Evolutionary conservation across 495 filamentous ascomycete species (phyloP), one percentile per base, ranked within the genome.

Genomic region (Penicillium argentinense): DNA sequence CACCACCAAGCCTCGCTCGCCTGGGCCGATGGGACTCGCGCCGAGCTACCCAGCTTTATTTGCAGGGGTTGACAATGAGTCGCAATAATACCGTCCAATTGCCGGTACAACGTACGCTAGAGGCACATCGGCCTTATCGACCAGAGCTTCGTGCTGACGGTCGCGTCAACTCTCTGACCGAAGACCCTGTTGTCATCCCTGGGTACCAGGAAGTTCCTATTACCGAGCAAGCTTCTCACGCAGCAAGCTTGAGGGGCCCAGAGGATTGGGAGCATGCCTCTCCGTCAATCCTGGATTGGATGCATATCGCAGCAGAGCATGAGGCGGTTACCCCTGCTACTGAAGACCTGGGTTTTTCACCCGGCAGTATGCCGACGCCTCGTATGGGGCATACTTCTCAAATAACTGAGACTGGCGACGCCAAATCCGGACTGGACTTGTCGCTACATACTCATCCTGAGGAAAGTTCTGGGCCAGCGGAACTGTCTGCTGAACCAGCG

Each of bases 231-330:
- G 23, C 51, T 12, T 40, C 54, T 4, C 58, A 73, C 40, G 53
- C 64, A 3, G 71, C 78, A 17, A 80, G 75, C 44, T 53, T 81
- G 21, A 60, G 67, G 18, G 56, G 68, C 6, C 72, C 68, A 14
- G 72, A 74, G 49, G 78, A 81, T 47, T 79, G 73, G 74, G 71
- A 71, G 42, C 68, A 76, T 56, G 76, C 76, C 17, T 81, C 78
- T 7, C 78, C 78, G 5, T 81, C 77, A 3, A 76, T 81, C 27
- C 70, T 69, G 45, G 77, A 79, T 49, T 78, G 76, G 68, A 77
- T 78, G 68, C 69, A 76, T 48, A 49, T 76, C 22, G 72, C 73
- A 3, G 72, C 64, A 3, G 64, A 67, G 9, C 70, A 76, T 40
- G 71, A 63, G 41, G 52, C 52, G 25, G 12, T 46, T 40, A 53